Evolutionary conservation across 2,329 filamentous ascomycete genomes (phyloP).

Genomic region (Pseudonectria buxi): DNA sequence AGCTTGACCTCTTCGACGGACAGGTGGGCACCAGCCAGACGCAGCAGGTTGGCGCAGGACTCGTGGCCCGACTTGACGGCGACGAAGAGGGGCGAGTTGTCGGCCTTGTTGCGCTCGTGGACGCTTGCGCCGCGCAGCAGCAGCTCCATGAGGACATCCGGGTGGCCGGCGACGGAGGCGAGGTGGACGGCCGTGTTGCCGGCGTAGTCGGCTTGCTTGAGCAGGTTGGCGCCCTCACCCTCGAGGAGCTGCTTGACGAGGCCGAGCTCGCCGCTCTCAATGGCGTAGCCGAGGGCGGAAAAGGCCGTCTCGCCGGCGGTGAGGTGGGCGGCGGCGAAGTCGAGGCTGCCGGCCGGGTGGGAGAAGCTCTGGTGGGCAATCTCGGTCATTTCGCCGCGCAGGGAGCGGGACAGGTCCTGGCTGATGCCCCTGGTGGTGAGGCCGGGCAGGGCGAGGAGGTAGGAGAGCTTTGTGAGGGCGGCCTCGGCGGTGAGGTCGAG

Average conservation of each 20-base stretch:
- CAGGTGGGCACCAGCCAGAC: conserved; percentile 53
- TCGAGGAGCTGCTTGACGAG: conserved; percentile 62
- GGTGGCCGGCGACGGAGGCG: conserved; percentile 47
- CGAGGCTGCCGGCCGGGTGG: conserved; percentile 56
- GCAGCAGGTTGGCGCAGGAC: conserved; percentile 47
- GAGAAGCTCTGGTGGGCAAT: conserved; percentile 65
- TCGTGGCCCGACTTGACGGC: conserved; percentile 51
- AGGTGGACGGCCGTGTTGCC: conserved; percentile 66
- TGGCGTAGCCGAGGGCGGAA: conserved; percentile 72
- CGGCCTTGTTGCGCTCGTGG: conserved; percentile 56
- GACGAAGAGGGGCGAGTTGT: conserved; percentile 60
- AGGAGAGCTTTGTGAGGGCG: conserved; percentile 83
- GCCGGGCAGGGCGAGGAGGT: conserved; percentile 64
- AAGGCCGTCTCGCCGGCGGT: conserved; percentile 57
- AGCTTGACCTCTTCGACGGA: conserved; percentile 30
- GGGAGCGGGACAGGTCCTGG: conserved; percentile 62
- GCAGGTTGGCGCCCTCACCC: conserved; percentile 56
- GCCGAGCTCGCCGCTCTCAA: conserved; percentile 62
- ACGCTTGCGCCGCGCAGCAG: conserved; percentile 59
- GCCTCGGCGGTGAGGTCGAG: conserved; percentile 86
- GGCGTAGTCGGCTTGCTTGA: conserved; percentile 73
- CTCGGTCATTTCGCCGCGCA: conserved; percentile 83
- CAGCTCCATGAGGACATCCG: conserved; percentile 51
- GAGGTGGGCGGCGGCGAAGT: conserved; percentile 36
- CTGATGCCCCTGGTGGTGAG: conserved; percentile 61